These are phyloP conservation scores for Urtica urens DNA, from an alignment of 306 rosid genomes.

Conservation along the genomic window DNA sequence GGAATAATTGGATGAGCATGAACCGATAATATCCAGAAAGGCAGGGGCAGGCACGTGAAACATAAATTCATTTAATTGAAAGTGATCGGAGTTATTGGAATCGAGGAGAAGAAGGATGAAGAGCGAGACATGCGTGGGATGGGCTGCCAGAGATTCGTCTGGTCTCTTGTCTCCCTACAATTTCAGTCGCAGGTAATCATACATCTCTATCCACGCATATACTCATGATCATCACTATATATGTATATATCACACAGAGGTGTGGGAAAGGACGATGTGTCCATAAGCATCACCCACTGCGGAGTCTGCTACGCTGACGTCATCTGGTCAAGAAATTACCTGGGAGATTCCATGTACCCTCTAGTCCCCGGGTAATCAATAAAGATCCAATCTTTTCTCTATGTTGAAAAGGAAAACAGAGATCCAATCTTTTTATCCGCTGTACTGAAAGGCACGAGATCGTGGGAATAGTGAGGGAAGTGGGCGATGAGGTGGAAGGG, in stretches of 20 bases:
- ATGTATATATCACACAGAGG: background rate
- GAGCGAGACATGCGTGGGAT: slow-evolving; percentile 11
- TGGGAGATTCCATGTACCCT: slow-evolving; percentile 53
- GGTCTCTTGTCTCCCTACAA: slow-evolving; percentile 12
- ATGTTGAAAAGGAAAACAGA: too few relatives aligned
- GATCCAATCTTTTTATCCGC: background rate
- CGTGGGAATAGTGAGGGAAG: slow-evolving; percentile 52
- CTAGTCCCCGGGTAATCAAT: slow-evolving; percentile 55
- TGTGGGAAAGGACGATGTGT: slow-evolving; percentile 45
- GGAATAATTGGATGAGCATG: too few relatives aligned
- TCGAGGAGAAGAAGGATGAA: too few relatives aligned
- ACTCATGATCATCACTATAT: background rate
- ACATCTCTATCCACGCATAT: background rate
- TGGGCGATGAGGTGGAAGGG: slow-evolving; percentile 45
- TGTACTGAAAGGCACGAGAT: slow-evolving; percentile 94
- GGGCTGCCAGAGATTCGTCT: slow-evolving; percentile 21
- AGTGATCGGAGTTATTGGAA: too few relatives aligned
- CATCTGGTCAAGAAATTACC: slow-evolving; percentile 41
- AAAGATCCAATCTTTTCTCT: background rate
- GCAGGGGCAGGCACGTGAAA: too few relatives aligned
- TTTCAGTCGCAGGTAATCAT: slow-evolving; percentile 14
- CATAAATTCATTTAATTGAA: too few relatives aligned
- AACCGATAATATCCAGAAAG: too few relatives aligned
- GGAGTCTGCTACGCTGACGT: slow-evolving; percentile 79
- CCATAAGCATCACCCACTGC: slow-evolving; percentile 56